These are phyloP conservation scores for Papiliotrema fonsecae DNA, from an alignment of 1,284 basidiomycete genomes.

Conservation along the genomic window DNA sequence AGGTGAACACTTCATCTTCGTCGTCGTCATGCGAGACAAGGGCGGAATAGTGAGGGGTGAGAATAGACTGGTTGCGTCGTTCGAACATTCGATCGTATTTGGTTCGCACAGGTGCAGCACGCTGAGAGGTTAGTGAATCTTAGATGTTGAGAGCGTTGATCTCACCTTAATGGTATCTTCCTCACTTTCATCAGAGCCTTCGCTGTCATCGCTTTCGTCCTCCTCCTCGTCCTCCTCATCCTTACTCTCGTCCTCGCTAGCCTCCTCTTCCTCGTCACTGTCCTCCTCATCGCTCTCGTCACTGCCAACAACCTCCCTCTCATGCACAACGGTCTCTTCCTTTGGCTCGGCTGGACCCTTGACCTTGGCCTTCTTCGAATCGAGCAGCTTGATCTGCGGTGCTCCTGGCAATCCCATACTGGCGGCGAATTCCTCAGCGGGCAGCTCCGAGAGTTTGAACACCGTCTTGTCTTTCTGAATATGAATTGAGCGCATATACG, in stretches of 20 bases:
- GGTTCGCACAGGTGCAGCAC: constrained; percentile 60
- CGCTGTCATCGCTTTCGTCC: constrained; percentile 26
- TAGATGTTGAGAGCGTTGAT: no score
- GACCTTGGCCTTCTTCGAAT: constrained; percentile 60
- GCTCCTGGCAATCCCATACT: constrained; percentile 89
- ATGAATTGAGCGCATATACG: constrained; percentile 88
- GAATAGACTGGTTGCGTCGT: constrained; percentile 88
- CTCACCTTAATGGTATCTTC: not conserved
- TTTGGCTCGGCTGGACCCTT: constrained; percentile 19
- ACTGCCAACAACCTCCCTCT: constrained; percentile 16
- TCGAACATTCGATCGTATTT: constrained; percentile 99
- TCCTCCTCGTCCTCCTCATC: constrained; percentile 22
- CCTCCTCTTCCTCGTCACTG: constrained; percentile 8
- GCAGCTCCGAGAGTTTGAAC: constrained; percentile 80
- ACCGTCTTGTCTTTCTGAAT: constrained; percentile 91
- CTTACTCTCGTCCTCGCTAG: constrained; percentile 16
- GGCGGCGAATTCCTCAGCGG: constrained; percentile 77
- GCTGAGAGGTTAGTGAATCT: not conserved
- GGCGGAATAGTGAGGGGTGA: constrained; percentile 86
- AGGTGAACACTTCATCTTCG: constrained; percentile 83
- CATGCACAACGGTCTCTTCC: constrained; percentile 7
- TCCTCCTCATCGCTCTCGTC: constrained; percentile 22
- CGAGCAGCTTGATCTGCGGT: constrained; percentile 92
- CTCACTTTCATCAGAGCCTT: constrained; percentile 12
- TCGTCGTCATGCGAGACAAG: constrained; percentile 67